Evolutionary conservation across 2,329 filamentous ascomycete species (phyloP).

Genomic region (Colletotrichum tabaci): DNA sequence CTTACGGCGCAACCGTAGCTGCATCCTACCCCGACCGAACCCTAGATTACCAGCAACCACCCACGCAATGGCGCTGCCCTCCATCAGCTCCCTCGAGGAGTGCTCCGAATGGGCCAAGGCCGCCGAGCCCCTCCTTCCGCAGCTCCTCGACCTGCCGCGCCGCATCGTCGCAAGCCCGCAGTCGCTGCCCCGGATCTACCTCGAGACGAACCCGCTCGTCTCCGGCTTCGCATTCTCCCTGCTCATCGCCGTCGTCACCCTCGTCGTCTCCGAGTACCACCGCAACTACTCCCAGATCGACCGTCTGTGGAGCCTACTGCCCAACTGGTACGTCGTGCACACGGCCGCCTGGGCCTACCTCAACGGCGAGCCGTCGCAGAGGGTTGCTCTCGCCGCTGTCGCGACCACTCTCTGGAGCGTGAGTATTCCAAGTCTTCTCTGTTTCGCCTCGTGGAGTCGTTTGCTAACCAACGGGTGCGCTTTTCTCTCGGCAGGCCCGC

Average conservation of each 20-base stretch:
- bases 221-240: slow-evolving; percentile 81
- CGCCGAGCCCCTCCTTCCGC: slow-evolving; percentile 80
- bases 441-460: background rate
- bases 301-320: slow-evolving; percentile 90
- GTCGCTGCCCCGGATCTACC: slow-evolving; percentile 79
- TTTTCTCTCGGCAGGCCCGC: slow-evolving; percentile 67
- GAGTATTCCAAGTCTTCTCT: slow-evolving; percentile 51
- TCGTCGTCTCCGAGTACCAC: slow-evolving; percentile 87
- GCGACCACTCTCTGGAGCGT: slow-evolving; percentile 87
- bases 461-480: slow-evolving; percentile 43
- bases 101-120: slow-evolving; percentile 83
- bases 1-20: background rate
- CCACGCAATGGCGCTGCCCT: slow-evolving; percentile 76
- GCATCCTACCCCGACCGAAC: background rate
- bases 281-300: slow-evolving; percentile 98
- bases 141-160: slow-evolving; percentile 79
- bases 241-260: slow-evolving; percentile 78
- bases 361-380: slow-evolving; percentile 77
- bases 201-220: slow-evolving; percentile 88
- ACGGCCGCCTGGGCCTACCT: slow-evolving; percentile 87
- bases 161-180: slow-evolving; percentile 73
- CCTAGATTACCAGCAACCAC: background rate
- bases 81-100: slow-evolving; percentile 78
- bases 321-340: slow-evolving; percentile 88
- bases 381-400: slow-evolving; percentile 80